Evolutionary conservation across 1,139 yeast genomes (phyloP).

Genomic region (Debaryomyces subglobosus): DNA sequence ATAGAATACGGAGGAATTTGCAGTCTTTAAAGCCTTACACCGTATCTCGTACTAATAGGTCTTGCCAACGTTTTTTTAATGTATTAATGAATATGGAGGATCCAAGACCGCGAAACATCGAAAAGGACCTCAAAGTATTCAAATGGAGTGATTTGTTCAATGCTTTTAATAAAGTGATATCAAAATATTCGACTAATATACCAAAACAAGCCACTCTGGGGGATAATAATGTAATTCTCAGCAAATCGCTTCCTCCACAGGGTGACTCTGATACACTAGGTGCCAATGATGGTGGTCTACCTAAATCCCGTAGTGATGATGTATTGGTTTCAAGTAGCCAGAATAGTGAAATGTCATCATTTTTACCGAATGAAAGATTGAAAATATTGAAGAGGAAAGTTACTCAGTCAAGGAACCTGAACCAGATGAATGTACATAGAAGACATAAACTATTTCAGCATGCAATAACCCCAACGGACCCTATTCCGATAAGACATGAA

Average conservation of each 20-base stretch:
- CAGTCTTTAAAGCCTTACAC: slow-evolving; percentile 69
- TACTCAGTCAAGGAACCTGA: slow-evolving; percentile 10
- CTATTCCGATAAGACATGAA: slow-evolving; percentile 17
- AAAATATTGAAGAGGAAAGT: slow-evolving; percentile 28
- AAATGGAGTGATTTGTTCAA: slow-evolving; percentile 57
- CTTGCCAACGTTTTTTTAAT: slow-evolving; percentile 52
- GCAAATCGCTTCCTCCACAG: neutral
- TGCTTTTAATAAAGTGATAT: slow-evolving; percentile 63
- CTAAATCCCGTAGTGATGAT: neutral
- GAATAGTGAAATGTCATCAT: slow-evolving; percentile 10
- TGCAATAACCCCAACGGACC: slow-evolving; percentile 27
- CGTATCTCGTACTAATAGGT: slow-evolving; percentile 52
- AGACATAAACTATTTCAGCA: slow-evolving; percentile 22
- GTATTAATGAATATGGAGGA: slow-evolving; percentile 64
- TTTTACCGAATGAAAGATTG: slow-evolving; percentile 31
- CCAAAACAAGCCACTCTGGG: neutral
- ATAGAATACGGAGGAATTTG: slow-evolving; percentile 67
- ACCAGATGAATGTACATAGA: slow-evolving; percentile 10
- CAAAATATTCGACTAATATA: slow-evolving; percentile 49
- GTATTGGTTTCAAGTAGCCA: neutral
- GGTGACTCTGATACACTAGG: neutral
- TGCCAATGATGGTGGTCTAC: neutral
- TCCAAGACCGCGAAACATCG: slow-evolving; percentile 74
- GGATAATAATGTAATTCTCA: neutral
- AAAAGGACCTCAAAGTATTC: slow-evolving; percentile 72